phyloP scores from a whole-genome alignment of 306 rosid species.

The Malus orientalis region DNA sequence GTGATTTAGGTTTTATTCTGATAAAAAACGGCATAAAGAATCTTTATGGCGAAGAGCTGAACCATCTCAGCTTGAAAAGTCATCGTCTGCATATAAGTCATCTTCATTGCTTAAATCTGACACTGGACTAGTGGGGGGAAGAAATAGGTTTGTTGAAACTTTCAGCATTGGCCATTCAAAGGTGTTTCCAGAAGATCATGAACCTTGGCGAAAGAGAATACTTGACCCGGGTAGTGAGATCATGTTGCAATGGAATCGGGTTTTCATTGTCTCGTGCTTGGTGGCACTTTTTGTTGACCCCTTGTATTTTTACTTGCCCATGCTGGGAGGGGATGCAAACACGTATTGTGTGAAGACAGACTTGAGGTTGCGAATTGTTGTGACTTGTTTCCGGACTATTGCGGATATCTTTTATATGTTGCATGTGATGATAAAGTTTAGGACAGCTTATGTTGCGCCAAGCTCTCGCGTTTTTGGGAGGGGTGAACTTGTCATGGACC shows the following conservation, averaged over 20 bases:
- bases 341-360: conserved; percentile 73
- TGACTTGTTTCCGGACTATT: conserved; percentile 75
- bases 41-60: conserved; percentile 48
- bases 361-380: conserved; percentile 55
- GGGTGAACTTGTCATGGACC: conserved; percentile 97
- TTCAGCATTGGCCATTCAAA: conserved; percentile 44
- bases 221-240: conserved; percentile 90
- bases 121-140: conserved; percentile 36
- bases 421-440: conserved; percentile 80
- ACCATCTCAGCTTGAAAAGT: conserved; percentile 37
- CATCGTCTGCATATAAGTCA: conserved; percentile 48
- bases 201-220: conserved; percentile 71
- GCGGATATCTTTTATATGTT: conserved; percentile 80
- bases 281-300: conserved; percentile 85
- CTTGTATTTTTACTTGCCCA: conserved; percentile 73
- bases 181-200: conserved; percentile 67
- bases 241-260: conserved; percentile 84
- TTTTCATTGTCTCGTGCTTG: conserved; percentile 76
- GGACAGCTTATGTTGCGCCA: conserved; percentile 93
- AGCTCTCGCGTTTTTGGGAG: conserved; percentile 91
- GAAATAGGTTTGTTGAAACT: conserved; percentile 42
- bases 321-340: conserved; percentile 25
- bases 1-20: conserved; percentile 53
- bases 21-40: conserved; percentile 30
- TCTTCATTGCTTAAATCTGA: conserved; percentile 44